Percentiles rank a stretch among this genome's conserved stretches.
phyloP scores from a whole-genome alignment of 495 filamentous ascomycete genomes.

The Elasticomyces elasticus region DNA sequence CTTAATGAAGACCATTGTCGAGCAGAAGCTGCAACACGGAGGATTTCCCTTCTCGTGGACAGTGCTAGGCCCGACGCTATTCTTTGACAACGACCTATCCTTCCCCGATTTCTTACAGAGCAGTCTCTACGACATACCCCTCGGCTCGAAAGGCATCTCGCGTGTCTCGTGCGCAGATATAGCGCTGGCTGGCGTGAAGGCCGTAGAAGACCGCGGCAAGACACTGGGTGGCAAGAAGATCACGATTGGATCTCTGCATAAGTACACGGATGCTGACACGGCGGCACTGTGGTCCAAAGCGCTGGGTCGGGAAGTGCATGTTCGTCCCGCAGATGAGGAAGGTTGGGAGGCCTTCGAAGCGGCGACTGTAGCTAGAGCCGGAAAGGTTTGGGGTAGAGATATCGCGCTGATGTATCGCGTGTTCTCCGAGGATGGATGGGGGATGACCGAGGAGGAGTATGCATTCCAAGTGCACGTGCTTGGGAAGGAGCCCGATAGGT shows the following conservation, averaged over 20 bases:
- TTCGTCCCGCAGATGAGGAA: background rate
- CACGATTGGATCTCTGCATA: background rate
- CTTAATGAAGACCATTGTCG: background rate
- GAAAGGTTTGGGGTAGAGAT: background rate
- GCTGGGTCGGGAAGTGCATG: background rate
- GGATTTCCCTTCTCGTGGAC: background rate
- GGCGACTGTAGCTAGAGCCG: background rate
- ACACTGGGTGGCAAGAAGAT: conserved; percentile 3
- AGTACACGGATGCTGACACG: background rate
- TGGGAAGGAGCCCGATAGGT: conserved; percentile 3
- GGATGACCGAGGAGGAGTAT: conserved; percentile 3
- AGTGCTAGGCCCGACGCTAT: conserved; percentile 1
- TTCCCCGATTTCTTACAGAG: background rate
- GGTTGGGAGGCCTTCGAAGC: background rate
- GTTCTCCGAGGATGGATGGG: background rate
- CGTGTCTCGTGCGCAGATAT: background rate
- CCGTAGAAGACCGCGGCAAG: background rate
- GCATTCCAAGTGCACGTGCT: background rate
- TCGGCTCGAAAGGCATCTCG: background rate
- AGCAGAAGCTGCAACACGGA: conserved; percentile 4
- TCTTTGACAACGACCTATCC: conserved; percentile 2
- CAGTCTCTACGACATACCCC: background rate
- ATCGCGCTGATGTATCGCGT: background rate
- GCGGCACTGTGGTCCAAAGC: background rate
- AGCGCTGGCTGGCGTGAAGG: conserved; percentile 2